These are phyloP conservation scores for Solanum hybrid DNA, from an alignment of 305 asterid genomes.

Conservation along the genomic window DNA sequence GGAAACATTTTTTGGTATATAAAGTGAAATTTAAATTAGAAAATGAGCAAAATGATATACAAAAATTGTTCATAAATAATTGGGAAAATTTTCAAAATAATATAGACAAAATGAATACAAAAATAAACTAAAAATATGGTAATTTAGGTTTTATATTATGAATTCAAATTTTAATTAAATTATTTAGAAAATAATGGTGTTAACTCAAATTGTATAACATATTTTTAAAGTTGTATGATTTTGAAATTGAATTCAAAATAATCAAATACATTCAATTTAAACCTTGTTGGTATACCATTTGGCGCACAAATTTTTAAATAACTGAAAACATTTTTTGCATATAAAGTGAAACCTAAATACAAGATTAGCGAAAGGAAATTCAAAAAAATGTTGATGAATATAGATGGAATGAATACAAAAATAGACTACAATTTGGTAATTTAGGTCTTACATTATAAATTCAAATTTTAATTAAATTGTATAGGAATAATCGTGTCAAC, in stretches of 20 bases:
- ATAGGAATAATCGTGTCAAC: neutral
- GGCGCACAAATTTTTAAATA: neutral
- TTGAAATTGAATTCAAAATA: neutral
- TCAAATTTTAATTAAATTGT: too few relatives aligned
- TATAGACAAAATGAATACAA: too few relatives aligned
- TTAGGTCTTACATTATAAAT: too few relatives aligned
- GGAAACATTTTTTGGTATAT: neutral
- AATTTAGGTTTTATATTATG: neutral
- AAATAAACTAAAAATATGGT: neutral
- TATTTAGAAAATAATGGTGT: neutral
- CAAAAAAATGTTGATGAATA: neutral
- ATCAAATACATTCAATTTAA: neutral
- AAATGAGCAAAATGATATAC: neutral
- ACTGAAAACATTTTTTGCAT: too few relatives aligned
- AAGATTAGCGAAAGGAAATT: neutral
- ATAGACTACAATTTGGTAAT: neutral
- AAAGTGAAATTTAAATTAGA: neutral
- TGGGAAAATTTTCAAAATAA: neutral
- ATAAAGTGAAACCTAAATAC: neutral
- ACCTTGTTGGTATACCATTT: neutral
- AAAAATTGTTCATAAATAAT: neutral
- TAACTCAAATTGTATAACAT: neutral
- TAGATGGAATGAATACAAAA: neutral
- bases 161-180: too few relatives aligned
- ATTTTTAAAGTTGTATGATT: neutral